Evolutionary conservation across 192 early-diverging fungal genomes (phyloP), one percentile per base, ranked within the genome.

Genomic region (Backusella luteola): DNA sequence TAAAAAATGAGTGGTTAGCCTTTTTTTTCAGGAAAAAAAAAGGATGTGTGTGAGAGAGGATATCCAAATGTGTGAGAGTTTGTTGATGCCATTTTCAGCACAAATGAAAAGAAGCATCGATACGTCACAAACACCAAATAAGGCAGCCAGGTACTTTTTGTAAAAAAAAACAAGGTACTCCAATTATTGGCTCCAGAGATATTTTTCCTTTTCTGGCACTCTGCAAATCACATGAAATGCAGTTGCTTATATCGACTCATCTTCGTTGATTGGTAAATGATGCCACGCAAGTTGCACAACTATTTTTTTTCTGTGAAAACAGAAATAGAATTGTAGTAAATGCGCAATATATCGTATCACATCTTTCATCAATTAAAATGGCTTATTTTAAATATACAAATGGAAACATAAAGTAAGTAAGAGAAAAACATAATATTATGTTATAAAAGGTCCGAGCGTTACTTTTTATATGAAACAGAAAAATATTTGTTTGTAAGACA

Each of bases 391-490:
- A 26, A 12, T 29, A 63, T 14, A 49, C 46, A n/a, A 49, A 49
- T 49, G 6, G 0, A 49, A 49, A 49, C 19, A 44, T 49, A 7
- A 49, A 49, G 46, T n/a, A 49, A 49, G n/a, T n/a, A 49, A 63
- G 26, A 63, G n/a, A n/a, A n/a, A n/a, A n/a, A n/a, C n/a, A n/a
- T 12, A 63, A 29, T 3, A 63, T 3, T 11, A 29, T 29, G 3
- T 29, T 63, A 14, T 63, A 63, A 63, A 63, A 63, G 56, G 56
- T 63, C 56, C 56, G 56, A 63, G 56, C 56, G 56, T 63, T 63
- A 11, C 3, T 29, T 59, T 63, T 29, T 23, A 29, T 29, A 63
- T 63, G 56, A 63, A 63, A 63, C 56, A 63, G 56, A 29, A 63
- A 63, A 26, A 19, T 19, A 14, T 63, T 63, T 53, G n/a, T 53